Conservation (phyloP, 164 flowering plant genomes). For the Sextonia rubra region DNA sequence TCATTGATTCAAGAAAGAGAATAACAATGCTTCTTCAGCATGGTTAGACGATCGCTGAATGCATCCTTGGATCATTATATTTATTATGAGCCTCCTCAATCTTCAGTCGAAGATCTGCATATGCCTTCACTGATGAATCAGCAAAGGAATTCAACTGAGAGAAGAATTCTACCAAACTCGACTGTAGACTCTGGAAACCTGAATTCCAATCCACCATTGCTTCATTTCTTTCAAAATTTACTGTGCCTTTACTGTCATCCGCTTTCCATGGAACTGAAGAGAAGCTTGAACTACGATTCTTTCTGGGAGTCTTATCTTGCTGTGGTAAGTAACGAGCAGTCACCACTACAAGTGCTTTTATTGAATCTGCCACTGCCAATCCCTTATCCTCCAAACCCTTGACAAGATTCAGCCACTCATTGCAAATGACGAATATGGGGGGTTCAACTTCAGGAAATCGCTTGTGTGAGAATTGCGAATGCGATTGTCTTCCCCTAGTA, state of each 20-base stretch:
- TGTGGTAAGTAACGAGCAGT: slow-evolving; percentile 52
- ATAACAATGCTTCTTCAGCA: background rate
- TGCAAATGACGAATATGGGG: slow-evolving; percentile 67
- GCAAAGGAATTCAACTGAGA: slow-evolving; percentile 50
- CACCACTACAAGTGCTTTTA: slow-evolving; percentile 51
- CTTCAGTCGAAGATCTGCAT: slow-evolving; percentile 39
- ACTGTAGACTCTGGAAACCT: slow-evolving; percentile 47
- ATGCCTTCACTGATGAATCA: slow-evolving; percentile 50
- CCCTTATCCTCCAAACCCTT: slow-evolving; percentile 15
- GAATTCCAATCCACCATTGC: slow-evolving; percentile 41
- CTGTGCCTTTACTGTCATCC: slow-evolving; percentile 18
- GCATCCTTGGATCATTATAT: slow-evolving; percentile 13
- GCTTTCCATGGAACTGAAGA: slow-evolving; percentile 21
- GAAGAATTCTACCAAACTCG: slow-evolving; percentile 54
- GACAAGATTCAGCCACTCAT: slow-evolving; percentile 60
- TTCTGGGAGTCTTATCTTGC: slow-evolving; percentile 61
- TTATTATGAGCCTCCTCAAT: slow-evolving; percentile 40
- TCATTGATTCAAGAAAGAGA: background rate
- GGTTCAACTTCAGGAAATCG: slow-evolving; percentile 45
- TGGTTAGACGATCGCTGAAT: background rate
- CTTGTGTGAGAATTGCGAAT: slow-evolving; percentile 24
- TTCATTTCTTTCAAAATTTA: slow-evolving; percentile 28
- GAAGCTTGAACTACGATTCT: slow-evolving; percentile 19
- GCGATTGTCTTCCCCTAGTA: slow-evolving; percentile 36
- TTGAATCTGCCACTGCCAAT: slow-evolving; percentile 31